These are phyloP conservation scores for Brassica cretica DNA, from an alignment of 345 rosid genomes.

Conservation along the genomic window DNA sequence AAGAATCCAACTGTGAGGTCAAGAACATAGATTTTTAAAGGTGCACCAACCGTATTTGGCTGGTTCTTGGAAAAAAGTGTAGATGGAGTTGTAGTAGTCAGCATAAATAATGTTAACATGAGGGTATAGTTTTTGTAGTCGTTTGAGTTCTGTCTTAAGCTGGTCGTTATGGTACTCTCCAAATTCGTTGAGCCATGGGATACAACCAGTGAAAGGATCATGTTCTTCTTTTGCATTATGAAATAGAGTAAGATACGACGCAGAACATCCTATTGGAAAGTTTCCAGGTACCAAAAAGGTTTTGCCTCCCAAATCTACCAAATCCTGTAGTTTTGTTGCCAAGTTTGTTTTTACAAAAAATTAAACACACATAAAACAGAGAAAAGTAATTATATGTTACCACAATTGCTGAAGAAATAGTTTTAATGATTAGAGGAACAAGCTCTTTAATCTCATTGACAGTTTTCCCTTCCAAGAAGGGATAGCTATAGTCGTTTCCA, in stretches of 20 bases:
- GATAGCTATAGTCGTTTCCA: constrained; percentile 51
- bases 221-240: constrained; percentile 22
- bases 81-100: constrained; percentile 40
- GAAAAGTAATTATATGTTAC: constrained; percentile 32
- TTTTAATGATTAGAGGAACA: constrained; percentile 40
- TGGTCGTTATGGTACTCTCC: constrained; percentile 40
- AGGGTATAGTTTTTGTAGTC: constrained; percentile 38
- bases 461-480: constrained; percentile 30
- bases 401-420: constrained; percentile 41
- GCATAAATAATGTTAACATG: constrained; percentile 41
- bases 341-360: background rate
- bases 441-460: constrained; percentile 29
- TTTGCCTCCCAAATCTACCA: constrained; percentile 46
- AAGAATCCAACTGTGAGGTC: background rate
- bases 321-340: constrained; percentile 37
- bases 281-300: constrained; percentile 54
- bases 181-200: constrained; percentile 46
- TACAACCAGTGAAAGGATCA: constrained; percentile 50
- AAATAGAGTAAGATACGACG: constrained; percentile 40
- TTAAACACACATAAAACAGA: background rate
- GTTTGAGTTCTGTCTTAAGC: constrained; percentile 35
- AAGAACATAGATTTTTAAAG: background rate
- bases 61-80: background rate
- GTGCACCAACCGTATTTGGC: constrained; percentile 36
- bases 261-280: constrained; percentile 47